Evolutionary conservation across 768 basidiomycete species (phyloP), one percentile per base, ranked within the genome.

Genomic region (Rhodotorula kratochvilovae): DNA sequence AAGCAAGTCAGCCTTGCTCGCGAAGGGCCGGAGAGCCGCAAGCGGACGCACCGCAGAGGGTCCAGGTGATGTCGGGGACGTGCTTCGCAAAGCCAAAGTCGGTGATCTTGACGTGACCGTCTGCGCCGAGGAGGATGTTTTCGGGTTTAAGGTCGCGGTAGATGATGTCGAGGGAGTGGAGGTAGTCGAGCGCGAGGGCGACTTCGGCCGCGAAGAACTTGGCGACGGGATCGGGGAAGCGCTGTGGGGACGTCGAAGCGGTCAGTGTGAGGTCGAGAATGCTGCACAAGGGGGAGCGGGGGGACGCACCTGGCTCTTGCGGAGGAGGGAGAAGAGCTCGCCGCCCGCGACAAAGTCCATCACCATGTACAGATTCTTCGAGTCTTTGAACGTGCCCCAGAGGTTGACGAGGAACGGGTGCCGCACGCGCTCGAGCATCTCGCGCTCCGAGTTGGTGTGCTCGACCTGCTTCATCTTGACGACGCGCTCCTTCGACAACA

Each of bases 321-420:
- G 89, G 55, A 99, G 86, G 77, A 93, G 91, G 13, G 93, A 95
- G 81, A 99, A 98, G 58, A 99, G 86, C 82, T 99, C 96, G 43
- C 96, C 96, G 29, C 96, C 96, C 16, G 94, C 69, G 55, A 78
- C 77, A 55, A 76, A 79, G 46, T 78, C 77, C 83, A 98, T 88
- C 70, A 99, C 84, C 95, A 99, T 97, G 82, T 96, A 99, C 60
- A 99, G 87, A 84, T 98, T 97, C 79, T 94, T 83, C 78, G 89
- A 88, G 81, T 98, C 95, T 81, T 95, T 93, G 79, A 93, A 94
- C 16, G 92, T 93, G 33, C 75, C 91, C 78, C 90, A 95, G 68
- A 99, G 87, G 77, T 98, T 93, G 72, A 99, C 94, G 72, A 99
- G 86, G 82, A 98, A 99, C 16, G 96, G 96, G 79, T 98, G 94